These are phyloP conservation scores for Vachellia pachyceras DNA, from an alignment of 306 rosid genomes.

Conservation along the genomic window DNA sequence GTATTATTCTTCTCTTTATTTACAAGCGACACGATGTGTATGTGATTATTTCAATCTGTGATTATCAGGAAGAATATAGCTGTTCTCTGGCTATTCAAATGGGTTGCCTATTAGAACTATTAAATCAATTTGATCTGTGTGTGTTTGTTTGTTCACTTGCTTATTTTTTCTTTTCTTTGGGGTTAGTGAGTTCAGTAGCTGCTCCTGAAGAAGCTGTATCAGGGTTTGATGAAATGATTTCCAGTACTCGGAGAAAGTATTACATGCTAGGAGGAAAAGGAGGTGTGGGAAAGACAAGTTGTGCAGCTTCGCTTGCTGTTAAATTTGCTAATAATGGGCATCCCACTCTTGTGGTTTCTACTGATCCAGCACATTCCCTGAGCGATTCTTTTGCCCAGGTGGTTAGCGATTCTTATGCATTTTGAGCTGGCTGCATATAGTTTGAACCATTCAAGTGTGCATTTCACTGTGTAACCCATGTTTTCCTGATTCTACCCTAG, in stretches of 20 bases:
- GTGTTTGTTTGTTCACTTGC: background rate
- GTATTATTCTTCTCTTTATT: constrained; percentile 28
- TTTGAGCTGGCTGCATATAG: constrained; percentile 18
- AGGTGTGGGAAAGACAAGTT: constrained; percentile 94
- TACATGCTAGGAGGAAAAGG: constrained; percentile 96
- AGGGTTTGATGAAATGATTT: constrained; percentile 84
- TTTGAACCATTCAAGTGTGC: background rate
- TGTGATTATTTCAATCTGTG: background rate
- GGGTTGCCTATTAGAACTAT: constrained; percentile 12
- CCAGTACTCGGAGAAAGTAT: constrained; percentile 76
- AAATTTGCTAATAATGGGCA: constrained; percentile 95
- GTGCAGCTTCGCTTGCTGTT: constrained; percentile 93
- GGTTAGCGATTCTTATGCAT: constrained; percentile 24
- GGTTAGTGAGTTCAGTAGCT: constrained; percentile 83
- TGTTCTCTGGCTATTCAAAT: constrained; percentile 20
- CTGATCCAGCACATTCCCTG: constrained; percentile 98
- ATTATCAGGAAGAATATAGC: background rate
- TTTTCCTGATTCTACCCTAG: constrained; percentile 43
- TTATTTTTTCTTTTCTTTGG: constrained; percentile 10
- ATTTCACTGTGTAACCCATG: background rate
- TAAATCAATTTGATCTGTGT: background rate
- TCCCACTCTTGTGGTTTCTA: constrained; percentile 96
- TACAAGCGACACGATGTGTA: constrained; percentile 1
- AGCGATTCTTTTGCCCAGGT: constrained; percentile 99
- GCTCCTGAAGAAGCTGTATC: constrained; percentile 72